phyloP scores from a whole-genome alignment of 129 eudicot genomes.

The Pittosporum tobira region DNA sequence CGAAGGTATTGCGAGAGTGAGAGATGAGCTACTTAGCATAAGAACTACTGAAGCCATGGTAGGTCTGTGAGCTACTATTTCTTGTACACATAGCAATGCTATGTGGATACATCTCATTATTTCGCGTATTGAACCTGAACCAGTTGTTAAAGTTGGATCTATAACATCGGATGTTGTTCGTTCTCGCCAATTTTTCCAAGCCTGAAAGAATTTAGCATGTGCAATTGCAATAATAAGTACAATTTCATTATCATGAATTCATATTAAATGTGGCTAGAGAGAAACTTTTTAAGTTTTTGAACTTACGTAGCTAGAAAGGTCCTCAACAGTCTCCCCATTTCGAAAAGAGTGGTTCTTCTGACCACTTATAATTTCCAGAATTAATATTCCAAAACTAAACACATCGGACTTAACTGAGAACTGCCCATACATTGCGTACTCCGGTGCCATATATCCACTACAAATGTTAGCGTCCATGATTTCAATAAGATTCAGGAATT shows the following conservation, averaged over 20 bases:
- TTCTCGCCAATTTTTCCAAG: conserved; percentile 27
- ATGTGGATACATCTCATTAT: too few relatives aligned
- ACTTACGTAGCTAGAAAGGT: conserved; percentile 23
- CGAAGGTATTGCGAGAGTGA: conserved; percentile 19
- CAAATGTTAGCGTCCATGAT: too few relatives aligned
- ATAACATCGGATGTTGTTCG: conserved; percentile 11
- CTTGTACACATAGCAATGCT: too few relatives aligned
- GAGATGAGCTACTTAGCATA: conserved; percentile 23
- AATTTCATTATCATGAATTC: not conserved
- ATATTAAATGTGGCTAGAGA: not conserved
- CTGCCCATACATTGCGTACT: too few relatives aligned
- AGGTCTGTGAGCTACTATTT: too few relatives aligned
- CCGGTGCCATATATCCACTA: too few relatives aligned
- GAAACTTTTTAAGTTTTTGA: not conserved
- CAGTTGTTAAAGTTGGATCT: too few relatives aligned
- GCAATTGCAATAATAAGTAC: not conserved
- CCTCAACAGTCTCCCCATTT: conserved; percentile 9
- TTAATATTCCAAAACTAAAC: conserved; percentile 24
- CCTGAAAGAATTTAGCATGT: not conserved
- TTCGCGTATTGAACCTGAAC: conserved; percentile 29
- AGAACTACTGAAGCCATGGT: too few relatives aligned
- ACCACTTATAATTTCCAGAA: conserved; percentile 19
- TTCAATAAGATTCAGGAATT: too few relatives aligned
- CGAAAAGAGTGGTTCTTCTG: conserved; percentile 8
- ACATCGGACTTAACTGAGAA: too few relatives aligned